A percentile compares a stretch with the other conserved stretches of the same genome.
Conservation (phyloP, 78 protist genomes). For the Corallochytrium limacisporum region DNA sequence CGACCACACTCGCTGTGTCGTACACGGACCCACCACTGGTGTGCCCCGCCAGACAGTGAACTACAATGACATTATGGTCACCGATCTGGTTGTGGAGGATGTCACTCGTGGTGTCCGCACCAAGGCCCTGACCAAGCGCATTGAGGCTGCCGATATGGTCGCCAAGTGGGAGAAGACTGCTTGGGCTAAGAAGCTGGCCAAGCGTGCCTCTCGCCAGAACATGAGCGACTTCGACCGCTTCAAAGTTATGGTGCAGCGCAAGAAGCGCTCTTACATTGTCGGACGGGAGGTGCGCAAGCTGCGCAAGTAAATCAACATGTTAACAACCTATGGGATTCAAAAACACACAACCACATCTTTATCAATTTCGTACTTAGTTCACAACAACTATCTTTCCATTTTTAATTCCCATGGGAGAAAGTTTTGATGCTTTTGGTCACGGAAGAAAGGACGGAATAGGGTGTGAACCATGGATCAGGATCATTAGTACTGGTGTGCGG, state of each 20-base stretch:
- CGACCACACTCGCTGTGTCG: slow-evolving; percentile 14
- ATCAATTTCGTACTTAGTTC: too few relatives aligned
- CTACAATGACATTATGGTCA: background rate
- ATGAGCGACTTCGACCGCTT: slow-evolving; percentile 30
- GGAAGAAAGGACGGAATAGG: too few relatives aligned
- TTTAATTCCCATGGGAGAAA: too few relatives aligned
- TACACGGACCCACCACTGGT: background rate
- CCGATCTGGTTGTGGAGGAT: background rate
- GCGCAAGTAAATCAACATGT: too few relatives aligned
- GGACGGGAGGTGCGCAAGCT: too few relatives aligned
- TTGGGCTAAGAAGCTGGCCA: slow-evolving; percentile 6
- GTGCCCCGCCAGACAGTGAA: background rate
- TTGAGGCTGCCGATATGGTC: background rate
- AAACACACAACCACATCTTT: too few relatives aligned
- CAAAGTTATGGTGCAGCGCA: slow-evolving; percentile 13
- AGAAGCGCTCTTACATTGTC: too few relatives aligned
- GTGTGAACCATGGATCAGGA: too few relatives aligned
- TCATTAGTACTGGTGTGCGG: too few relatives aligned
- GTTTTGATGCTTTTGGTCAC: too few relatives aligned
- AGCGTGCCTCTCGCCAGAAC: slow-evolving; percentile 2
- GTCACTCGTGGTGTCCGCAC: background rate
- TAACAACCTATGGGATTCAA: too few relatives aligned
- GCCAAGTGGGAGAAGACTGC: background rate
- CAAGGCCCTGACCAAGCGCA: background rate
- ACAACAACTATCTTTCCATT: too few relatives aligned